Conservation (phyloP, 164 flowering plant species). For the Buxus sempervirens region DNA sequence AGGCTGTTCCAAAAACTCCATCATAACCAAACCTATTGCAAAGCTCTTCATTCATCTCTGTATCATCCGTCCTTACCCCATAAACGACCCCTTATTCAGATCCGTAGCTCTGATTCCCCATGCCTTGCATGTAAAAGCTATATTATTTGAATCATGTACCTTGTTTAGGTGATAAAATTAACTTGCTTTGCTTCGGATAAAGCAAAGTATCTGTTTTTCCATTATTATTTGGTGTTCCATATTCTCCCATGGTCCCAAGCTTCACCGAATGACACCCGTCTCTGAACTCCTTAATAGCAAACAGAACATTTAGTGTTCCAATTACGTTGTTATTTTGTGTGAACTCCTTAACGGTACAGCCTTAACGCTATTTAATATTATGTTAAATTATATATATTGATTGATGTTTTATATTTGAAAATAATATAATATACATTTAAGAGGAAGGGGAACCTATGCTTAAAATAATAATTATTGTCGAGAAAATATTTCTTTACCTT, state of each 20-base stretch:
- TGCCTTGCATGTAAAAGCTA: conserved; percentile 94
- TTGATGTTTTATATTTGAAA: too few species aligned
- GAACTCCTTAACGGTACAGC: too few species aligned
- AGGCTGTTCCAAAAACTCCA: conserved; percentile 88
- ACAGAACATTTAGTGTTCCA: conserved; percentile 92
- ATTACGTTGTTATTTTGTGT: conserved; percentile 91
- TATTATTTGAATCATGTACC: conserved; percentile 91
- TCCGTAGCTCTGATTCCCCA: conserved; percentile 98
- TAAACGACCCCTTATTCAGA: conserved; percentile 93
- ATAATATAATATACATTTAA: too few species aligned
- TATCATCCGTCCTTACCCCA: conserved; percentile 87
- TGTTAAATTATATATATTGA: too few species aligned
- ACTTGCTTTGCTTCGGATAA: conserved; percentile 92
- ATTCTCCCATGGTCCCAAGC: conserved; percentile 98
- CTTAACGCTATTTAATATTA: too few species aligned
- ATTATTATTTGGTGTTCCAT: conserved; percentile 96
- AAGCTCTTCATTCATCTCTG: conserved; percentile 88
- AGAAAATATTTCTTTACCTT: too few species aligned
- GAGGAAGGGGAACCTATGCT: too few species aligned
- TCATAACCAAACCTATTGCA: conserved; percentile 90
- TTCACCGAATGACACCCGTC: conserved; percentile 91
- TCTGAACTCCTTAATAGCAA: conserved; percentile 85
- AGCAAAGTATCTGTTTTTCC: conserved; percentile 96
- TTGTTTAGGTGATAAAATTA: conserved; percentile 94
- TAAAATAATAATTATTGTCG: too few species aligned